phyloP scores from a whole-genome alignment of 345 rosid genomes.

The sweet orange (Citrus sinensis) region DNA sequence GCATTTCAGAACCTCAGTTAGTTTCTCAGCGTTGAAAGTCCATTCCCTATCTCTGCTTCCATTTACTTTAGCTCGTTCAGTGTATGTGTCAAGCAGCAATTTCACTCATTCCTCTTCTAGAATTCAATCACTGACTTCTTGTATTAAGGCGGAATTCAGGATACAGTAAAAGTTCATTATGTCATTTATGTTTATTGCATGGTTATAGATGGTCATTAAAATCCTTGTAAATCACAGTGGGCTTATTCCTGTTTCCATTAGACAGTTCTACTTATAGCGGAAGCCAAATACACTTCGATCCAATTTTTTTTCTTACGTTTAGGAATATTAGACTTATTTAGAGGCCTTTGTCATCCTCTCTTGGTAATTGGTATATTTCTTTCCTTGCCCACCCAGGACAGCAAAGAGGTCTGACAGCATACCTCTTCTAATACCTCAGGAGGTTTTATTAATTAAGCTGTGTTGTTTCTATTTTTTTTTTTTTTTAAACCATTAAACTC shows the following conservation, averaged over 20 bases:
- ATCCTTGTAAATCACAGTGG: neutral
- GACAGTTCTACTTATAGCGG: neutral
- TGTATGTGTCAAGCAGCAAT: neutral
- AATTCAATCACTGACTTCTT: neutral
- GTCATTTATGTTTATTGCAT: neutral
- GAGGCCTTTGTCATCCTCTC: neutral
- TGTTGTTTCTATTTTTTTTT: too few species aligned
- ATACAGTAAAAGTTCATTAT: neutral
- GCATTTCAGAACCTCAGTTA: conserved; percentile 28
- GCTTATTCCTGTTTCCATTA: neutral
- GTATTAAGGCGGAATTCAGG: neutral
- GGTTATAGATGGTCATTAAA: neutral
- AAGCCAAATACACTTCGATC: neutral
- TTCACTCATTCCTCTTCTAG: neutral
- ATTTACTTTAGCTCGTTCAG: conserved; percentile 10
- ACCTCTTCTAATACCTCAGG: too few species aligned
- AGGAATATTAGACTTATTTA: neutral
- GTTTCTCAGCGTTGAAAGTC: conserved; percentile 20
- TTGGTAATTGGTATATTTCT: too few species aligned
- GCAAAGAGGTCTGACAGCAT: too few species aligned
- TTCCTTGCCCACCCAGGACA: too few species aligned
- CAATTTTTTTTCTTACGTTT: neutral
- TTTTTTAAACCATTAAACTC: too few species aligned
- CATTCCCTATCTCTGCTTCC: conserved; percentile 3
- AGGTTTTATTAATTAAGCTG: too few species aligned